Percentiles rank a stretch among this genome's conserved stretches.
Conservation (phyloP, 2,329 filamentous ascomycete species). For the Neofusicoccum umdonicola region DNA sequence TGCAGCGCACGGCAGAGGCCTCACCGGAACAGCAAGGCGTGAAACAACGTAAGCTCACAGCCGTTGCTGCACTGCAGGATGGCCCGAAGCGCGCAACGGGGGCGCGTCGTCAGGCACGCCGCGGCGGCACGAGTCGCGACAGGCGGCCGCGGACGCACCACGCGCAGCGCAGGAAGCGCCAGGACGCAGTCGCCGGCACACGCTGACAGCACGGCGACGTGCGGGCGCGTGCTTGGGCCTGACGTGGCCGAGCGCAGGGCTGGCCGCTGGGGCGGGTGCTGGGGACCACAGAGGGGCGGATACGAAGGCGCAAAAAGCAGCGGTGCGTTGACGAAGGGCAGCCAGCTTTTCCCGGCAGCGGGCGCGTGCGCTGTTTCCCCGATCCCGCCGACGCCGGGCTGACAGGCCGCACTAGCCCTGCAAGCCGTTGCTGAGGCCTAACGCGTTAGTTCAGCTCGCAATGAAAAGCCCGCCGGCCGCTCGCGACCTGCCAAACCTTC, state of each 20-base stretch:
- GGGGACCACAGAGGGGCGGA: background rate
- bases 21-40: constrained; percentile 15
- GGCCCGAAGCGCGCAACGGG: background rate
- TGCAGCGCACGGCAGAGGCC: constrained; percentile 1
- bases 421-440: background rate
- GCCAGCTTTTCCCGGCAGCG: background rate
- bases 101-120: background rate
- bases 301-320: background rate
- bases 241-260: constrained; percentile 9
- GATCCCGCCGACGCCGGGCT: constrained; percentile 11
- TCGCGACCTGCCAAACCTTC: background rate
- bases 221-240: background rate
- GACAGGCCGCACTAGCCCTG: constrained; percentile 10
- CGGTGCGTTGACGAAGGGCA: background rate
- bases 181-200: background rate
- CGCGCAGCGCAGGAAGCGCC: background rate
- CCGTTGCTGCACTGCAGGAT: constrained; percentile 4
- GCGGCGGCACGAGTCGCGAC: background rate
- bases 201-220: background rate
- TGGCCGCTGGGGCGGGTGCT: background rate
- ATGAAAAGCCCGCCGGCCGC: constrained; percentile 1
- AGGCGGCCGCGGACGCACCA: background rate
- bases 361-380: constrained; percentile 12
- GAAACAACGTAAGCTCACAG: constrained; percentile 7
- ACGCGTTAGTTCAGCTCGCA: background rate